These are phyloP conservation scores for Brassica rapa DNA, from an alignment of 345 rosid genomes.

Conservation along the genomic window DNA sequence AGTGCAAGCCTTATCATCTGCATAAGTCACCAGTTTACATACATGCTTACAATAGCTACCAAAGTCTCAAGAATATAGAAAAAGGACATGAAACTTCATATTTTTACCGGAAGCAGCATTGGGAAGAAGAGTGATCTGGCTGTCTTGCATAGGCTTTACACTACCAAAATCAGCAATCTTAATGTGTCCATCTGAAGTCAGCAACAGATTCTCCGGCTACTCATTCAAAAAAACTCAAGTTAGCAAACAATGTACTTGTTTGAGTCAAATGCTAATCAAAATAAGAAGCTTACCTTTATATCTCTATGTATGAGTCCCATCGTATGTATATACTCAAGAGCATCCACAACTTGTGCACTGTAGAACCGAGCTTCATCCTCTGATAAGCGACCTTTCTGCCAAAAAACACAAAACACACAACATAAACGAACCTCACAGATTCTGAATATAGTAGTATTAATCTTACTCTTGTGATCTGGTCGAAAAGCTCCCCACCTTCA, in stretches of 20 bases:
- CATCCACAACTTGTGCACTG: constrained; percentile 90
- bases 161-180: constrained; percentile 99
- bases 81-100: too few species aligned
- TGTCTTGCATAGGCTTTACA: constrained; percentile 95
- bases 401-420: background rate
- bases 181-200: constrained; percentile 78
- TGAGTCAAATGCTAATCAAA: background rate
- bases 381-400: constrained; percentile 74
- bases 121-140: constrained; percentile 87
- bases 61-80: too few species aligned
- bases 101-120: constrained; percentile 81
- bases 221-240: constrained; percentile 30
- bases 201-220: constrained; percentile 97
- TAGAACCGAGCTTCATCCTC: constrained; percentile 95
- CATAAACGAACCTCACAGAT: background rate
- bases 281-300: constrained; percentile 64
- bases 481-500: constrained; percentile 97
- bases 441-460: background rate
- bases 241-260: constrained; percentile 10
- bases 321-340: constrained; percentile 89
- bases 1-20: constrained; percentile 90
- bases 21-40: constrained; percentile 21
- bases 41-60: background rate
- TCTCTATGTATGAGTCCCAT: constrained; percentile 98
- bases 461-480: constrained; percentile 95